phyloP scores from a whole-genome alignment of 768 basidiomycete genomes.

The Boletus tomentosulus region DNA sequence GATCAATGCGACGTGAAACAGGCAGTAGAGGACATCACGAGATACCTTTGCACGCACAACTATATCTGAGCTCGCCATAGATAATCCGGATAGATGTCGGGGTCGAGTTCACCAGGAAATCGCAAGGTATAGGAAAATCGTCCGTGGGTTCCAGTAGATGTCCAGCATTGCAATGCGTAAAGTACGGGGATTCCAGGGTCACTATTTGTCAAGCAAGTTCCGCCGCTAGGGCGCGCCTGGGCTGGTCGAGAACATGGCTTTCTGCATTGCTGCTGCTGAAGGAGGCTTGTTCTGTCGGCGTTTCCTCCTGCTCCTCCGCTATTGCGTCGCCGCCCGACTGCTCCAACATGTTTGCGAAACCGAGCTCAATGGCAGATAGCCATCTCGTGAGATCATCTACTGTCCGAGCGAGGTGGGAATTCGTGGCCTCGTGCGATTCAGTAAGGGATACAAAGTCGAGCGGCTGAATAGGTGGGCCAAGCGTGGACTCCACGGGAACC shows the following conservation, averaged over 20 bases:
- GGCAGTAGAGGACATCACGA: conserved; percentile 72
- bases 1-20: conserved; percentile 72
- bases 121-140: conserved; percentile 6
- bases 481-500: conserved; percentile 25
- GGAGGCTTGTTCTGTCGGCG: conserved; percentile 21
- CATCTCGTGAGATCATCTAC: conserved; percentile 75
- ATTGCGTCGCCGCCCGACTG: conserved; percentile 48
- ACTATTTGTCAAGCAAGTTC: conserved; percentile 19
- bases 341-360: conserved; percentile 65
- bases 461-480: conserved; percentile 52
- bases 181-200: conserved; percentile 1
- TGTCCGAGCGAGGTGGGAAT: conserved; percentile 64
- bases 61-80: conserved; percentile 40
- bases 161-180: conserved; percentile 11
- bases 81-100: conserved; percentile 15
- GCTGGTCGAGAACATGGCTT: conserved; percentile 4
- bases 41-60: conserved; percentile 69
- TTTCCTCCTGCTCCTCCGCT: conserved; percentile 60
- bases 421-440: conserved; percentile 53
- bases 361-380: conserved; percentile 70
- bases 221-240: conserved; percentile 9
- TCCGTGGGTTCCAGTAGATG: conserved; percentile 16
- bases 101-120: conserved; percentile 11
- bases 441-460: conserved; percentile 64
- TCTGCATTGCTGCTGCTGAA: conserved; percentile 9